phyloP scores from a whole-genome alignment of 768 basidiomycete genomes.

The Macrocybe gigantea region DNA sequence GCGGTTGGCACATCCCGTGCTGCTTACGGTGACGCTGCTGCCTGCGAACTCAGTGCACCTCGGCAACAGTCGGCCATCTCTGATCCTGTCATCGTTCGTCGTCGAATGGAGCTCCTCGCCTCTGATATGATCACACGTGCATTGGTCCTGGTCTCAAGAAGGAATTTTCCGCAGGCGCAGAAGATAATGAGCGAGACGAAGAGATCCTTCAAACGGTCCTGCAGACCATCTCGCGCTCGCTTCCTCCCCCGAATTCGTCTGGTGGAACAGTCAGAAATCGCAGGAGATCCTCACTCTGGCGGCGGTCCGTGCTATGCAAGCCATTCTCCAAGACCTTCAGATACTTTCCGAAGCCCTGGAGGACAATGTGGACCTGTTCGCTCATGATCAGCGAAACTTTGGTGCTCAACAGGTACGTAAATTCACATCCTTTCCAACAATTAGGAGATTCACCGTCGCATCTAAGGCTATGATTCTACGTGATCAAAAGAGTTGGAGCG shows the following conservation, averaged over 20 bases:
- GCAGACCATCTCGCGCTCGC: slow-evolving; percentile 71
- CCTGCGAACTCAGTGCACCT: slow-evolving; percentile 39
- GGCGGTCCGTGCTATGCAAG: slow-evolving; percentile 77
- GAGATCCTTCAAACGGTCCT: slow-evolving; percentile 86
- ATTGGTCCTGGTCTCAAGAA: slow-evolving; percentile 84
- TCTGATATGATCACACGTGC: slow-evolving; percentile 97
- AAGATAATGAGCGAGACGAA: slow-evolving; percentile 89
- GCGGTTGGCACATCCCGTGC: slow-evolving; percentile 84
- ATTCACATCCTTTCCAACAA: background rate
- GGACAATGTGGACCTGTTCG: slow-evolving; percentile 88
- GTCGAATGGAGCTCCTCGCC: slow-evolving; percentile 94
- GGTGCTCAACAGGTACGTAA: slow-evolving; percentile 88
- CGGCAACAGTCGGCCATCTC: slow-evolving; percentile 48
- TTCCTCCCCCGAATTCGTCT: slow-evolving; percentile 50
- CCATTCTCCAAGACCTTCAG: slow-evolving; percentile 85
- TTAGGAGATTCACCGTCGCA: background rate
- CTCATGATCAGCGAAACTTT: slow-evolving; percentile 90
- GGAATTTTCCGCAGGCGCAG: slow-evolving; percentile 87
- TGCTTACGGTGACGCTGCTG: slow-evolving; percentile 90
- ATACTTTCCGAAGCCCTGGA: slow-evolving; percentile 81
- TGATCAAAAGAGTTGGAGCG: slow-evolving; percentile 95
- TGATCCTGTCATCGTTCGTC: slow-evolving; percentile 85
- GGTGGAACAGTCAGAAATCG: slow-evolving; percentile 61
- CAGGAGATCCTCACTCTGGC: slow-evolving; percentile 67
- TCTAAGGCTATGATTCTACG: slow-evolving; percentile 89